These are phyloP conservation scores for Boletus insuetus DNA, from an alignment of 768 basidiomycete genomes.

Conservation along the genomic window DNA sequence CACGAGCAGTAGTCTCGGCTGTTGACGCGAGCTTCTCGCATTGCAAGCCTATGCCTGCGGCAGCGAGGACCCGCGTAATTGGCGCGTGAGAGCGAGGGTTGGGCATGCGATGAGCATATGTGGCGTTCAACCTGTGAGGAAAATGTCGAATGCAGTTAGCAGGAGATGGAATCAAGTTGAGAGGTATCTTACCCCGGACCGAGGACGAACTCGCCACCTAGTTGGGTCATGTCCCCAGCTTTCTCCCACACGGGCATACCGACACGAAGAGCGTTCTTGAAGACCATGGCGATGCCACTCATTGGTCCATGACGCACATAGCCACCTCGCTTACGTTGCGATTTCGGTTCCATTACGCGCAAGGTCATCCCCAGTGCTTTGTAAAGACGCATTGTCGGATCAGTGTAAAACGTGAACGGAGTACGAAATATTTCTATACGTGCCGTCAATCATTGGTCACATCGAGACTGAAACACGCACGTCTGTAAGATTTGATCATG, in stretches of 20 bases:
- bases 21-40: slow-evolving; percentile 20
- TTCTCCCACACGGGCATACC: slow-evolving; percentile 83
- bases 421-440: slow-evolving; percentile 61
- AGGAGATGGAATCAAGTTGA: neutral
- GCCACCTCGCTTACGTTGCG: slow-evolving; percentile 44
- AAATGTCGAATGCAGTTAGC: slow-evolving; percentile 1
- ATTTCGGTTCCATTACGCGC: slow-evolving; percentile 41
- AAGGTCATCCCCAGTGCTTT: slow-evolving; percentile 72
- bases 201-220: slow-evolving; percentile 88
- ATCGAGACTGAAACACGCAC: slow-evolving; percentile 37
- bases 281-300: slow-evolving; percentile 71
- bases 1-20: slow-evolving; percentile 2
- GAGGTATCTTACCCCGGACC: slow-evolving; percentile 56
- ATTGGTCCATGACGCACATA: slow-evolving; percentile 68
- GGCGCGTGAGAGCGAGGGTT: slow-evolving; percentile 71
- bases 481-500: slow-evolving; percentile 73
- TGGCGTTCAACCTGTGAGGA: slow-evolving; percentile 51
- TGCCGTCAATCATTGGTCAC: neutral
- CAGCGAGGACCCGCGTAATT: slow-evolving; percentile 63
- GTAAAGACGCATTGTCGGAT: slow-evolving; percentile 70
- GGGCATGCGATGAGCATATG: slow-evolving; percentile 85
- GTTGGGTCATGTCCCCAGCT: slow-evolving; percentile 71
- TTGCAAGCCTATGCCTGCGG: slow-evolving; percentile 46
- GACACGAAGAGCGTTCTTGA: slow-evolving; percentile 64
- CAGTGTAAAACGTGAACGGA: slow-evolving; percentile 76